A percentile compares a stretch with the other conserved stretches of the same genome.
Conservation (phyloP, 1,284 basidiomycete species). For the Leccinum insigne region DNA sequence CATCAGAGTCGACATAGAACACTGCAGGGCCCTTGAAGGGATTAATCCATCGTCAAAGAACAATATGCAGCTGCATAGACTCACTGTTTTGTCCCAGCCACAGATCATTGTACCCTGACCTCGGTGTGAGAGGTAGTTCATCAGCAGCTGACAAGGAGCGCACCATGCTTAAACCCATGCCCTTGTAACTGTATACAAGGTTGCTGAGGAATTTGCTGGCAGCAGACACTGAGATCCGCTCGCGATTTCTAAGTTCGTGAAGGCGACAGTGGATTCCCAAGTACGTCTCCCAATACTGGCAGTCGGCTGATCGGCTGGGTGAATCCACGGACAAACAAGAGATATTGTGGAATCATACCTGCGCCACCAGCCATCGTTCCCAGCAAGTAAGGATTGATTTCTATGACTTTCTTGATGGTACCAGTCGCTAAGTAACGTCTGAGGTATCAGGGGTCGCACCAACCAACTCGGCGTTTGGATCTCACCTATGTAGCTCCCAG, state of each 20-base stretch:
- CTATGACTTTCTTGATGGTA: conserved; percentile 99
- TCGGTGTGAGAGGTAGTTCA: conserved; percentile 5
- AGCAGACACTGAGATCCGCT: conserved; percentile 98
- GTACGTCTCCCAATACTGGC: conserved; percentile 98
- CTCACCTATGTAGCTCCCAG: conserved; percentile 94
- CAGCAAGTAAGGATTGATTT: conserved; percentile 98
- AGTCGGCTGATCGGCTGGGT: conserved; percentile 62
- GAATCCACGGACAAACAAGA: conserved; percentile 12
- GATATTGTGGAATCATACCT: conserved; percentile 48
- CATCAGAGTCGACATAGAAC: conserved; percentile 99
- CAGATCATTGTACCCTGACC: conserved; percentile 98
- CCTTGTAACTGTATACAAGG: conserved; percentile 98
- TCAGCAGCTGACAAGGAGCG: conserved; percentile 21
- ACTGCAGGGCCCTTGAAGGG: conserved; percentile 81
- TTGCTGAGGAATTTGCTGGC: conserved; percentile 98
- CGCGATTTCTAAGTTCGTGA: conserved; percentile 96
- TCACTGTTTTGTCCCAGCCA: conserved; percentile 98
- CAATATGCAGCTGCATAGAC: conserved; percentile 28
- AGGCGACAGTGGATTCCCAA: conserved; percentile 97
- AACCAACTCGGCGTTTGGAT: conserved; percentile 12
- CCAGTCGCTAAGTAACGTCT: conserved; percentile 67
- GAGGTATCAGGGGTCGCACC: conserved; percentile 4
- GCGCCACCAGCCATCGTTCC: conserved; percentile 99
- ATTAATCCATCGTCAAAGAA: conserved; percentile 2
- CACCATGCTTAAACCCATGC: conserved; percentile 99